A percentile compares a stretch with the other conserved stretches of the same genome.
Conservation (phyloP, 2,329 filamentous ascomycete species). For the Exserohilum rostratum region DNA sequence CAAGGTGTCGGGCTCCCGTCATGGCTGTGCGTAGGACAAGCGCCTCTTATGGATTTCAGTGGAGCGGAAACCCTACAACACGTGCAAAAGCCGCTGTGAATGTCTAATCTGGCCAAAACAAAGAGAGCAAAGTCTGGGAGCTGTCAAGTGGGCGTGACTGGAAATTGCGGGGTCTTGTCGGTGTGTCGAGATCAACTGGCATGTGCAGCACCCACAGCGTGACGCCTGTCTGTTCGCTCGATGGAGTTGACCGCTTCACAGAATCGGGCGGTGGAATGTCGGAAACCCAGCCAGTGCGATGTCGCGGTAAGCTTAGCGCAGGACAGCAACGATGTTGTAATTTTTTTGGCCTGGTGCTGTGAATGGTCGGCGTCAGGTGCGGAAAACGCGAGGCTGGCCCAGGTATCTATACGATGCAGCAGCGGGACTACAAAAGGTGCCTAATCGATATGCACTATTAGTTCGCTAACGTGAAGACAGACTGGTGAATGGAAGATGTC, state of each 20-base stretch:
- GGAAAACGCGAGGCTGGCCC: slow-evolving; percentile 16
- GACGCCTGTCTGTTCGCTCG: slow-evolving; percentile 25
- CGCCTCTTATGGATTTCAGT: slow-evolving; percentile 11
- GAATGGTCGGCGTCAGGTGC: slow-evolving; percentile 19
- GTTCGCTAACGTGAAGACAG: slow-evolving; percentile 21
- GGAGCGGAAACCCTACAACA: slow-evolving; percentile 14
- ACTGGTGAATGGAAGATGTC: slow-evolving; percentile 15
- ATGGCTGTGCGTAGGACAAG: slow-evolving; percentile 13
- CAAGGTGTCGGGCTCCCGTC: slow-evolving; percentile 20
- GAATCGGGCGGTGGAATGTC: slow-evolving; percentile 24
- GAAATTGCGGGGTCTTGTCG: slow-evolving; percentile 14
- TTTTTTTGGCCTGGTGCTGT: slow-evolving; percentile 6
- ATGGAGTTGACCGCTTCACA: slow-evolving; percentile 32
- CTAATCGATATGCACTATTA: slow-evolving; percentile 26
- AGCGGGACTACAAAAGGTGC: slow-evolving; percentile 16
- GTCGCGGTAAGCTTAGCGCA: slow-evolving; percentile 2
- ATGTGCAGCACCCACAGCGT: slow-evolving; percentile 26
- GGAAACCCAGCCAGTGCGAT: slow-evolving; percentile 10
- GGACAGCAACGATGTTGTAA: slow-evolving; percentile 12
- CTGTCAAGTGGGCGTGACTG: slow-evolving; percentile 27
- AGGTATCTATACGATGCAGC: slow-evolving; percentile 32
- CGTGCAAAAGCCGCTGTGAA: slow-evolving; percentile 16
- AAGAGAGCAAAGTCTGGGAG: neutral
- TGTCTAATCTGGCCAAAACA: neutral
- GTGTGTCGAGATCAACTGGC: slow-evolving; percentile 11